Conservation (phyloP, 139 green algal genomes). For the Volvox africanus region DNA sequence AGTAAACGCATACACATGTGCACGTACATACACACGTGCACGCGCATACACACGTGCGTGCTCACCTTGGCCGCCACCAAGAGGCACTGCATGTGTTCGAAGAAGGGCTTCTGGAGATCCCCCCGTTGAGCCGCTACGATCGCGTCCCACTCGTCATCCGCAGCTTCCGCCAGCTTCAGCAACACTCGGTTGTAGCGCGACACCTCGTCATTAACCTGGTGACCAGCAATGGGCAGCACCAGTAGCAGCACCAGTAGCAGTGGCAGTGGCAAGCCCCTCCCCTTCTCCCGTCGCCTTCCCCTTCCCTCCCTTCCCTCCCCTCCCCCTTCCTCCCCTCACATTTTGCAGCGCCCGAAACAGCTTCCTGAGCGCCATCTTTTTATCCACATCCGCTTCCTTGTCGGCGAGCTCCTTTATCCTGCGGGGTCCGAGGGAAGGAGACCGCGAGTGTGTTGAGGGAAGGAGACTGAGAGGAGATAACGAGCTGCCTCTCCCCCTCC, state of each 20-base stretch:
- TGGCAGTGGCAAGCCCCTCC: not conserved
- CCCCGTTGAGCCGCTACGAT: slow-evolving; percentile 63
- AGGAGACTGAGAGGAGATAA: too few relatives aligned
- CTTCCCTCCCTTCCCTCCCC: not conserved
- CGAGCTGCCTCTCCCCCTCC: too few relatives aligned
- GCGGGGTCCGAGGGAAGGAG: not conserved
- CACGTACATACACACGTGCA: too few relatives aligned
- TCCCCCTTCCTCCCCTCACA: slow-evolving; percentile 32
- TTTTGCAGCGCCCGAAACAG: slow-evolving; percentile 66
- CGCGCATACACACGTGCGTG: not conserved
- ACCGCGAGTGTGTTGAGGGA: too few relatives aligned
- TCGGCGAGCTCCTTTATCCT: slow-evolving; percentile 67
- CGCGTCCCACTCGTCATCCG: slow-evolving; percentile 73
- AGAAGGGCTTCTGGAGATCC: slow-evolving; percentile 69
- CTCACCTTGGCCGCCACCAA: slow-evolving; percentile 61
- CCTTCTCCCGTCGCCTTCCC: not conserved
- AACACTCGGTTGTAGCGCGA: slow-evolving; percentile 70
- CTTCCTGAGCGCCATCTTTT: slow-evolving; percentile 66
- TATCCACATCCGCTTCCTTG: slow-evolving; percentile 66
- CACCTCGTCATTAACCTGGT: slow-evolving; percentile 52
- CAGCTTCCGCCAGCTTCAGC: slow-evolving; percentile 60
- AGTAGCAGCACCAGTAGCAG: not conserved
- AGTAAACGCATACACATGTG: too few relatives aligned
- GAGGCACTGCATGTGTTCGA: slow-evolving; percentile 75
- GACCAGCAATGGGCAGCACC: not conserved